A percentile compares a stretch with the other conserved stretches of the same genome.
phyloP scores from a whole-genome alignment of 2,329 filamentous ascomycete genomes.

The Aspergillus hortae region DNA sequence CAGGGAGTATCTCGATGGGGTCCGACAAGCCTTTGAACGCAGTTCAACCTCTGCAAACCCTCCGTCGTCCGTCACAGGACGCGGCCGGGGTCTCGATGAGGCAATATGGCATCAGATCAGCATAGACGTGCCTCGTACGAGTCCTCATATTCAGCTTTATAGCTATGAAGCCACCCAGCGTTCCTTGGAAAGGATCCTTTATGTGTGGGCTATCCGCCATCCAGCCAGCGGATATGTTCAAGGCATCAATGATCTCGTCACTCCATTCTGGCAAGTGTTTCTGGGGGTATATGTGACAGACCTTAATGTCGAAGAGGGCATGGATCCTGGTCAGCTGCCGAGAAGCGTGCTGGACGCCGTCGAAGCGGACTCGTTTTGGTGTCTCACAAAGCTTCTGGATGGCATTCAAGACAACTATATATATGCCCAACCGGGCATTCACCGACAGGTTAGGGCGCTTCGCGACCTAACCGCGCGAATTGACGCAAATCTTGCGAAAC shows the following conservation, averaged over 20 bases:
- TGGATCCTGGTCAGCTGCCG: slow-evolving; percentile 94
- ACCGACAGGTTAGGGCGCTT: slow-evolving; percentile 84
- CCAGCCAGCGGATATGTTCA: slow-evolving; percentile 97
- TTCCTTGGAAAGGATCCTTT: slow-evolving; percentile 89
- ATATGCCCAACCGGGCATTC: slow-evolving; percentile 93
- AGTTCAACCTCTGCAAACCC: slow-evolving; percentile 43
- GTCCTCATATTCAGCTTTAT: slow-evolving; percentile 92
- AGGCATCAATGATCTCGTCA: slow-evolving; percentile 96
- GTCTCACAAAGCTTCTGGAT: slow-evolving; percentile 93
- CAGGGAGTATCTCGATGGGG: slow-evolving; percentile 93
- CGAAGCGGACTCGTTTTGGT: slow-evolving; percentile 98
- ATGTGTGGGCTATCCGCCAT: slow-evolving; percentile 96
- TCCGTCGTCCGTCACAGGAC: slow-evolving; percentile 44
- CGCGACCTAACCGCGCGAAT: slow-evolving; percentile 89
- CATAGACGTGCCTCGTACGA: slow-evolving; percentile 94
- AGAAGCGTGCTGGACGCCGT: slow-evolving; percentile 90
- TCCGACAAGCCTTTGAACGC: slow-evolving; percentile 63
- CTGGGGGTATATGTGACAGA: slow-evolving; percentile 93
- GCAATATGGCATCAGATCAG: slow-evolving; percentile 99
- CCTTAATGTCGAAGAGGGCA: slow-evolving; percentile 82
- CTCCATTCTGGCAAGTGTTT: slow-evolving; percentile 98
- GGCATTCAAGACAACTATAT: slow-evolving; percentile 99
- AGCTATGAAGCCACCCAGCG: slow-evolving; percentile 93
- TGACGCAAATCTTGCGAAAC: slow-evolving; percentile 76
- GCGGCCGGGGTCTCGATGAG: slow-evolving; percentile 80